Base-by-base conservation (phyloP, 192 early-diverging fungal species). In the Phycomyces nitens region DNA sequence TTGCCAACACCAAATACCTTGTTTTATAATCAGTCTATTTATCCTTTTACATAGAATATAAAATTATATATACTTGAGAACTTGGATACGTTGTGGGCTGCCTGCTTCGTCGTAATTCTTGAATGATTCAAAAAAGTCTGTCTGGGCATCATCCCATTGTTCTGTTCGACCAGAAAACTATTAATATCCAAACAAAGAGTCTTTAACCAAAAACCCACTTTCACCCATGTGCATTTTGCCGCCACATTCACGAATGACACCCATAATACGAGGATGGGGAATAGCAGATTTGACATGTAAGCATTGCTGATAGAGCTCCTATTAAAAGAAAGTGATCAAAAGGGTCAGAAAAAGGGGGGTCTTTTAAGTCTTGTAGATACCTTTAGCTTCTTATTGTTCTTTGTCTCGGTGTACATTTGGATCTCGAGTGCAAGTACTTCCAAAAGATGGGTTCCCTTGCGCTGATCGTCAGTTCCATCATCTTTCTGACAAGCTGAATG, bases 211-310 rank as follows among this genome's bases (percentile, higher is more conserved):
- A 9, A 24, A 65, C 79, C 74, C 84, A 79, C 84, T 86, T 80
- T 98, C 96, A 54, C 79, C 79, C 95, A 99, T 97, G 73, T 94
- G 91, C 92, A 99, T 95, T 66, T 97, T 99, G 22, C 96, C 96
- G 27, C 95, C 96, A 69, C 93, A 96, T 80, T 97, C 95, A 50
- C 92, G 87, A 71, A 99, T 97, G 23, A 95, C 88, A 39, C 94
- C 95, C 93, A 96, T 94, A 77, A 96, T 94, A 22, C 93, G 82
- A 47, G 96, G 96, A 68, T 95, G 94, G 5, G 96, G 93, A 42
- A 99, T 96, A 9, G 95, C 96, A 6, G 92, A 95, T 74, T 90
- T 91, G 50, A 99, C 88, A 22, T 79, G 73, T 16, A 94, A 69
- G 67, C 92, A 95, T 70, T 94, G 89, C 66, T 94, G 86, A 68